Conservation (phyloP, 2,329 filamentous ascomycete species). For the Phialemonium atrogriseum region DNA sequence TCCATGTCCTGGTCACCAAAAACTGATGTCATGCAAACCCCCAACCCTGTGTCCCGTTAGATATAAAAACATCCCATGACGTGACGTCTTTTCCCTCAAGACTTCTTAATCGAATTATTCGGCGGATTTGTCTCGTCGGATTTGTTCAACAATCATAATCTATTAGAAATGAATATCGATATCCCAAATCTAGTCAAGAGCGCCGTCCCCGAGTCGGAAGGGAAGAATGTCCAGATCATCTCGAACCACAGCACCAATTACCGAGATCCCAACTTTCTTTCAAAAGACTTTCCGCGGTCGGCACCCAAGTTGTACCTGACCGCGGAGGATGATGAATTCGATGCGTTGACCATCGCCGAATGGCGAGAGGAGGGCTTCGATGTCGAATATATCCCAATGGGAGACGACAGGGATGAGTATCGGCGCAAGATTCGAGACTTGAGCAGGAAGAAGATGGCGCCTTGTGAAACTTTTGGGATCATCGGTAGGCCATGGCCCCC, state of each 20-base stretch:
- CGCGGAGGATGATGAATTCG: slow-evolving; percentile 33
- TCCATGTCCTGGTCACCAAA: too few species aligned
- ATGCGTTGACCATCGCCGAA: slow-evolving; percentile 24
- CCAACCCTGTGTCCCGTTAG: too few species aligned
- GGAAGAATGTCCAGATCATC: slow-evolving; percentile 10
- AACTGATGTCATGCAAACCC: too few species aligned
- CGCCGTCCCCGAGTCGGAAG: slow-evolving; percentile 5
- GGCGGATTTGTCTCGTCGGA: too few species aligned
- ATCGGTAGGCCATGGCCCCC: slow-evolving; percentile 22
- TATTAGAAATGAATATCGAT: slow-evolving; percentile 5
- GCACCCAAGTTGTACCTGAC: slow-evolving; percentile 33
- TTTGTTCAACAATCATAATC: too few species aligned
- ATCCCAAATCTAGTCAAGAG: slow-evolving; percentile 4
- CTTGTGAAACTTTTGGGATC: slow-evolving; percentile 35
- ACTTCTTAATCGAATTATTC: too few species aligned
- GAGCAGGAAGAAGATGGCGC: slow-evolving; percentile 22
- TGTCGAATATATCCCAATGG: slow-evolving; percentile 33
- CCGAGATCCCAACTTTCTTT: slow-evolving; percentile 33
- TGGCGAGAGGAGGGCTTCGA: slow-evolving; percentile 35
- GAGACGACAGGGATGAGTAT: slow-evolving; percentile 24
- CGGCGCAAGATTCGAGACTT: slow-evolving; percentile 23
- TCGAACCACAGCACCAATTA: slow-evolving; percentile 20
- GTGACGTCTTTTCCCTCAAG: too few species aligned
- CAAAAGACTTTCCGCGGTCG: slow-evolving; percentile 26
- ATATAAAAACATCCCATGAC: too few species aligned